Evolutionary conservation across 306 rosid genomes (phyloP), one percentile per base, ranked within the genome.

Genomic region (Acacia melanoxylon): DNA sequence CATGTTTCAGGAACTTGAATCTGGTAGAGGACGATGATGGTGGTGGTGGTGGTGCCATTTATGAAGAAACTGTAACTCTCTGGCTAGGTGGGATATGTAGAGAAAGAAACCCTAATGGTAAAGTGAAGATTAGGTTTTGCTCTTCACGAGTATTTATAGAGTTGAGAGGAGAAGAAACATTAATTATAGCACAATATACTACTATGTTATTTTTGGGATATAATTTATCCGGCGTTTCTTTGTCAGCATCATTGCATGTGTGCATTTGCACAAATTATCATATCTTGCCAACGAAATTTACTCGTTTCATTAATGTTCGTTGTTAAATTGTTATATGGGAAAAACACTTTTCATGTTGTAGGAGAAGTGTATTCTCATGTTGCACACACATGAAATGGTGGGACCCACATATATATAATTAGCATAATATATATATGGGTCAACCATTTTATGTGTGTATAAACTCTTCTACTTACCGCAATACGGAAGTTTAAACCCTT

Each of bases 1-100:
- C 8, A 42, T 0, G 77, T 49, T 72, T 69, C 41, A 77, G 48
- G 44, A 37, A 76, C 61, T 80, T 83, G 41, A 80, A 2, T 71
- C 61, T 63, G 42, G 10, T 15, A 4, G 48, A 56, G 40, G 75
- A 35, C 2, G 62, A 12, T 10, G 56, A 1, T 8, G 71, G 24
- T 19, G 74, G 6, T 6, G 37, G 1, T 44, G 56, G 17, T 22
- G 6, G 37, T 2, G 56, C 74, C 74, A 69, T 69, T 69, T 41
- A 0, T 41, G 72, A 35, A 67, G 46, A 35, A 37, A 40, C 27
- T 19, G n/a, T n/a, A 52, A 19, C 62, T 56, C 3, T 20, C 16
- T 9, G n/a, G 48, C 65, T 61, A 4, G 16, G 15, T 10, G 31
- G 22, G 41, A 29, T 13, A 15, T 12, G 15, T 12, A 3, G 61